These are phyloP conservation scores for Volvariella surrecta DNA, from an alignment of 1,284 basidiomycete species.

Conservation along the genomic window DNA sequence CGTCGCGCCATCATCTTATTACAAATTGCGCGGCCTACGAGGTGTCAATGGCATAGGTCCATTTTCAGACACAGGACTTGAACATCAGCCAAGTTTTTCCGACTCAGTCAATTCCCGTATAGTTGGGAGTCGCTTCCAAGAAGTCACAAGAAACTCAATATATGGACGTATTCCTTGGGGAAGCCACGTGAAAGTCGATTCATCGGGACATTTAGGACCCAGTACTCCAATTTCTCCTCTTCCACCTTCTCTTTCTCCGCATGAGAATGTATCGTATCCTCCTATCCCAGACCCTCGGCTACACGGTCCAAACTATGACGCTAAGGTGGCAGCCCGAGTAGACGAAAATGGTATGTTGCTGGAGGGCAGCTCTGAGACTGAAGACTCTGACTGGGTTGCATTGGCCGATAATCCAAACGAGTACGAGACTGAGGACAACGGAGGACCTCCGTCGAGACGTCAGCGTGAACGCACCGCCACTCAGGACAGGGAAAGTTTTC, in stretches of 20 bases:
- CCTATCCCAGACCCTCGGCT: slow-evolving; percentile 39
- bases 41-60: slow-evolving; percentile 57
- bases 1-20: slow-evolving; percentile 71
- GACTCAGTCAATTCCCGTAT: slow-evolving; percentile 55
- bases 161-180: slow-evolving; percentile 56
- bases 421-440: slow-evolving; percentile 28
- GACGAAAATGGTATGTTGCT: slow-evolving; percentile 23
- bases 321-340: slow-evolving; percentile 20
- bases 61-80: slow-evolving; percentile 26
- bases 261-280: slow-evolving; percentile 22
- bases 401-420: slow-evolving; percentile 29
- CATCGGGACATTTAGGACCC: slow-evolving; percentile 34
- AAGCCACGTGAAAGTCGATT: slow-evolving; percentile 47
- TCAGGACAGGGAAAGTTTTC: slow-evolving; percentile 53
- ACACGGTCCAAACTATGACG: slow-evolving; percentile 47
- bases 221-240: no score
- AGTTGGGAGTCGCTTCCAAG: slow-evolving; percentile 63
- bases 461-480: slow-evolving; percentile 21
- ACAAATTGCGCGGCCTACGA: slow-evolving; percentile 54
- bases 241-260: no score
- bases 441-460: slow-evolving; percentile 22
- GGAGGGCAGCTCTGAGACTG: slow-evolving; percentile 14
- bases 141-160: slow-evolving; percentile 54
- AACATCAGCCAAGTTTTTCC: slow-evolving; percentile 36
- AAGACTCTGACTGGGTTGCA: slow-evolving; percentile 48